These are phyloP conservation scores for Erigeron philadelphicus DNA, from an alignment of 140 eudicot species.

Conservation along the genomic window DNA sequence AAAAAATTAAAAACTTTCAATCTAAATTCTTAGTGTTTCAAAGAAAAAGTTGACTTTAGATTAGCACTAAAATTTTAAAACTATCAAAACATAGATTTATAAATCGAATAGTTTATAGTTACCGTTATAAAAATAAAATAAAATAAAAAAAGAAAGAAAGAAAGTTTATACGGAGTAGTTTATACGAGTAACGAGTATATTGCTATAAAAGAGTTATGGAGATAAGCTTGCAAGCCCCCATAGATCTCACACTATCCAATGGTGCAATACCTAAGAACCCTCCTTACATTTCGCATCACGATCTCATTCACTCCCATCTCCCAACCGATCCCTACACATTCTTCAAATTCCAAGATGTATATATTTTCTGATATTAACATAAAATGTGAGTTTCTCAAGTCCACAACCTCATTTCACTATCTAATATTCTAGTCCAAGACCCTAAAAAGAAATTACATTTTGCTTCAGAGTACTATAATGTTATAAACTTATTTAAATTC, in stretches of 20 bases:
- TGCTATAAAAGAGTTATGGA: neutral
- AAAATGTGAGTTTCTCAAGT: constrained; percentile 20
- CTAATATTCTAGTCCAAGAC: constrained; percentile 1
- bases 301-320: constrained; percentile 29
- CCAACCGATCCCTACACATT: constrained; percentile 31
- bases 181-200: no score
- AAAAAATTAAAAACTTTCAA: no score
- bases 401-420: constrained; percentile 21
- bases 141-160: no score
- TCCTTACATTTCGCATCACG: constrained; percentile 31
- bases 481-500: no score
- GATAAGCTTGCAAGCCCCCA: constrained; percentile 27
- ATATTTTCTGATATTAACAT: constrained; percentile 25
- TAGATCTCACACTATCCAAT: constrained; percentile 32
- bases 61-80: no score
- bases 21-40: no score
- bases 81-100: no score
- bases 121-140: no score
- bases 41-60: no score
- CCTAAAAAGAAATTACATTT: neutral
- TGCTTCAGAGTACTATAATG: neutral
- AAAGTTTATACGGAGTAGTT: no score
- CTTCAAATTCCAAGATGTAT: constrained; percentile 30
- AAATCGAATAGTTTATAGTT: no score
- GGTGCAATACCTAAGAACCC: constrained; percentile 21